Conservation (phyloP, 257 asterid genomes). For the Solanum ossicruentum region DNA sequence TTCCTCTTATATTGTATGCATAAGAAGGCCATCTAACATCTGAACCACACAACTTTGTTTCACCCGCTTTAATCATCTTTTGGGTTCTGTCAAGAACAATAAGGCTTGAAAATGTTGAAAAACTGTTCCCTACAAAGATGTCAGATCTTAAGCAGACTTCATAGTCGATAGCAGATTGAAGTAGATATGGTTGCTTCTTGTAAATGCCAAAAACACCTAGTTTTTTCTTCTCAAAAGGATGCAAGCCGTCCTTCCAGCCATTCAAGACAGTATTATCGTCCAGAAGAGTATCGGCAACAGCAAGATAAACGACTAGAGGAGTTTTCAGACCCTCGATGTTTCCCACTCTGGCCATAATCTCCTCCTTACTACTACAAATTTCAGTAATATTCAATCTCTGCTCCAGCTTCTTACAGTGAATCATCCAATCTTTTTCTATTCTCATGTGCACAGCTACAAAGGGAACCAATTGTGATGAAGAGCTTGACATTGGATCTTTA, state of each 20-base stretch:
- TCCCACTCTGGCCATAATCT: constrained; percentile 59
- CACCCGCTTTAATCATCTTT: constrained; percentile 35
- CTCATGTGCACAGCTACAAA: constrained; percentile 92
- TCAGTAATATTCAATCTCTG: constrained; percentile 46
- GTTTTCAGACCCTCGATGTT: constrained; percentile 42
- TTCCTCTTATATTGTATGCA: constrained; percentile 57
- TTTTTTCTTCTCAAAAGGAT: constrained; percentile 67
- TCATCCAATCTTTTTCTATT: constrained; percentile 93
- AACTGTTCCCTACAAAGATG: constrained; percentile 82
- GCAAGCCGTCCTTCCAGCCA: constrained; percentile 72
- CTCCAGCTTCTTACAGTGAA: constrained; percentile 84
- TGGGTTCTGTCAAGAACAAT: constrained; percentile 84
- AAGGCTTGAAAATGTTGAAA: constrained; percentile 90
- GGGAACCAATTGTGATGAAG: constrained; percentile 15
- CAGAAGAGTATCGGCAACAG: constrained; percentile 85
- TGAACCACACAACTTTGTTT: constrained; percentile 27
- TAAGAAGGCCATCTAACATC: constrained; percentile 55
- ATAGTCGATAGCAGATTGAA: constrained; percentile 82
- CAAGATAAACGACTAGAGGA: constrained; percentile 52
- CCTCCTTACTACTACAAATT: constrained; percentile 70
- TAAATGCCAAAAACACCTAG: constrained; percentile 50
- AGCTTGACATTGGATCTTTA: neutral
- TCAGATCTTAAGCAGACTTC: constrained; percentile 85
- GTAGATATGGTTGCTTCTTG: constrained; percentile 59
- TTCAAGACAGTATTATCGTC: constrained; percentile 48